phyloP scores from a whole-genome alignment of 169 alveolate genomes.

The Perkinsus olseni region DNA sequence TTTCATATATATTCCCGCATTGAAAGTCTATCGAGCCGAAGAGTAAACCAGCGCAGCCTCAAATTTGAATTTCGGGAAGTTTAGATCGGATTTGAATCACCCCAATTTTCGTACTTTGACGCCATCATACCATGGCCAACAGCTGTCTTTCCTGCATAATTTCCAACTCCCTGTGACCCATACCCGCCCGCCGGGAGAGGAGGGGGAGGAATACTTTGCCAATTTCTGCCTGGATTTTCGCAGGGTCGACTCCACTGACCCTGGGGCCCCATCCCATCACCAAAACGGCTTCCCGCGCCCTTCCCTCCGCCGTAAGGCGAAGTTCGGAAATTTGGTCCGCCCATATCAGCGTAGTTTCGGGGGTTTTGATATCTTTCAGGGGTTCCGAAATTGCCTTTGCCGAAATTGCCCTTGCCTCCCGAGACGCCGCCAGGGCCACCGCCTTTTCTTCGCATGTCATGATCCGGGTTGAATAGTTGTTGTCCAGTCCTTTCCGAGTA shows the following conservation, averaged over 20 bases:
- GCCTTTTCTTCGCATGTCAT: not conserved
- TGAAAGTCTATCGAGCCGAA: no score
- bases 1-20: not conserved
- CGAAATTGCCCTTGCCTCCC: not conserved
- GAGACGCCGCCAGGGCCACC: not conserved
- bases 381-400: not conserved
- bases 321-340: not conserved
- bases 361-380: not conserved
- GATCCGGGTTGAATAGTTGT: not conserved
- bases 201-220: not conserved
- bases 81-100: no score
- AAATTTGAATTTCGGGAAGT: not conserved
- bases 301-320: not conserved
- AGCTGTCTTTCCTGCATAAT: not conserved
- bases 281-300: not conserved
- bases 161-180: not conserved
- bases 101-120: not conserved
- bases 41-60: not conserved
- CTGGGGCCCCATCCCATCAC: not conserved
- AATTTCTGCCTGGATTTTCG: not conserved
- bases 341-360: not conserved
- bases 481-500: not conserved
- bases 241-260: not conserved
- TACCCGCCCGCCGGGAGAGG: no score
- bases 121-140: not conserved